Base-by-base conservation (phyloP, 2,329 filamentous ascomycete genomes). In the Penicillium janthinellum region DNA sequence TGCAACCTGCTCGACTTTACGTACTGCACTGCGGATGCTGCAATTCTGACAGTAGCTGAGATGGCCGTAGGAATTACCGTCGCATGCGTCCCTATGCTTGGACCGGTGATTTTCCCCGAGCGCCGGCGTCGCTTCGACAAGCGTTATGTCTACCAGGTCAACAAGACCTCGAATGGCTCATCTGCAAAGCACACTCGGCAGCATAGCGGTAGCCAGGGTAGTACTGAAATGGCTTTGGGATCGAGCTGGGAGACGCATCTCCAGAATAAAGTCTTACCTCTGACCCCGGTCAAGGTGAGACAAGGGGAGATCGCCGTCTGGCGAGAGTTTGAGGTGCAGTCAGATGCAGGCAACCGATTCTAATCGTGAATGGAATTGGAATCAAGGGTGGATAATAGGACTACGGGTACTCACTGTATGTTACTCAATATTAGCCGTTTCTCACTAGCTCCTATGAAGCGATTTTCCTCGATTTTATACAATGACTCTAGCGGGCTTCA, bases 1-100 rank as follows among this genome's bases (percentile, higher is more conserved):
- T 64, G 61, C 22, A 41, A 44, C 7, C 42, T 44, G 2, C 39
- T 42, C 5, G 56, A 64, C 22, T 49, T 51, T 2, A 54, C 60
- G 1, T 63, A 58, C 41, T 64, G 60, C 44, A 31, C 54, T 4
- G 37, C 55, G 25, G 61, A 64, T 20, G 49, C 39, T 11, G 58
- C 62, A 14, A 63, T 64, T 22, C 55, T 64, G 1, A 54, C 62
- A 12, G 60, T 60, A 15, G 60, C 60, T 2, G 62, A 63, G 15
- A 58, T 64, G 52, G 56, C 57, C 1, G 60, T 57, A 5, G 62
- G 62, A 5, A 63, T 63, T 11, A 42, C 56, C 28, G 62, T 63
- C 4, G 45, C 62, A 2, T 63, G 62, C 39, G 60, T 60, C 6
- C 60, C 62, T 25, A 63, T 59, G 8, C 39, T 64, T 31, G 62